Conservation (phyloP, 2,329 filamentous ascomycete genomes). For the Colletotrichum musae region DNA sequence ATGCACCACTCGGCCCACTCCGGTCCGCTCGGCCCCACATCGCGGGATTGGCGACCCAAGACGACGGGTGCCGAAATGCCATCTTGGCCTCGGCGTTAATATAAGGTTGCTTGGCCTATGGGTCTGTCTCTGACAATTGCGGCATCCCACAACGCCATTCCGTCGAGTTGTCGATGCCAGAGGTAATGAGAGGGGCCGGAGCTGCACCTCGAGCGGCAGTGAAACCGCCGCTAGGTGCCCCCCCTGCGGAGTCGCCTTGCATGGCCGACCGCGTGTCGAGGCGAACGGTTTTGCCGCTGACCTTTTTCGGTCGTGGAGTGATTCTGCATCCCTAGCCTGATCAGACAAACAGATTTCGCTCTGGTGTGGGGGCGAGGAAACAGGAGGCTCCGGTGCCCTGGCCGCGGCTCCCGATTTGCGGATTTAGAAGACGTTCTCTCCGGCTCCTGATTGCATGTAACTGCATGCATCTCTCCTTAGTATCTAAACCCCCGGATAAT, state of each 20-base stretch:
- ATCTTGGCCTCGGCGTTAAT: constrained; percentile 25
- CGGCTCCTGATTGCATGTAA: background rate
- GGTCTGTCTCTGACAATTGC: constrained; percentile 1
- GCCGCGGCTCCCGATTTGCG: constrained; percentile 5
- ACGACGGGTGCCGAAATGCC: constrained; percentile 27
- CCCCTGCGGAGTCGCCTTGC: background rate
- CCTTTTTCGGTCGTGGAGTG: background rate
- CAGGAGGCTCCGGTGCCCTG: background rate
- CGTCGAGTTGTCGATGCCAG: background rate
- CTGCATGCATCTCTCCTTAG: too few species aligned
- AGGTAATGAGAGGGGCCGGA: constrained; percentile 11
- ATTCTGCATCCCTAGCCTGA: background rate
- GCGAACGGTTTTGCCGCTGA: background rate
- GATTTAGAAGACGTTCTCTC: background rate
- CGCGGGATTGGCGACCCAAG: constrained; percentile 13
- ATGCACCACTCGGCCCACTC: background rate
- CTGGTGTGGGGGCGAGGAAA: background rate
- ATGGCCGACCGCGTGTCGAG: background rate
- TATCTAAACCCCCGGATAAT: too few species aligned
- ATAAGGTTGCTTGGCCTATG: constrained; percentile 30
- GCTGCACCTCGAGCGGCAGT: constrained; percentile 9
- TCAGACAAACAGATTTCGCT: background rate
- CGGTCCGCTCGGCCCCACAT: constrained; percentile 5
- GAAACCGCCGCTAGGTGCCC: background rate
- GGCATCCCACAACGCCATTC: constrained; percentile 1